A percentile compares a stretch with the other conserved stretches of the same genome.
phyloP scores from a whole-genome alignment of 2,329 filamentous ascomycete species.

The Phaeoacremonium minimum region DNA sequence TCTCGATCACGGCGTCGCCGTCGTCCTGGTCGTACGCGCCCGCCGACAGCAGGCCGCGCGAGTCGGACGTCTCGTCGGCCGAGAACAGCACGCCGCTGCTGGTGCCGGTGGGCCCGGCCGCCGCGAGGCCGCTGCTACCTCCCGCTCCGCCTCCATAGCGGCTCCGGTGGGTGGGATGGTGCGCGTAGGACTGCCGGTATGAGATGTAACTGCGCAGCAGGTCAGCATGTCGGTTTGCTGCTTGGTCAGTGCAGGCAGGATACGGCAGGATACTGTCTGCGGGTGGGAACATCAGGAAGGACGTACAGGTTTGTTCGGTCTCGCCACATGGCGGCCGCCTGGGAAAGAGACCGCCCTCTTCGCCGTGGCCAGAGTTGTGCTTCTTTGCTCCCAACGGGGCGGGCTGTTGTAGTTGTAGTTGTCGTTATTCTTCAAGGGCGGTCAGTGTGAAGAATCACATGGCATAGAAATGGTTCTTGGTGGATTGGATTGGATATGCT shows the following conservation, averaged over 20 bases:
- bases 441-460: too few relatives aligned
- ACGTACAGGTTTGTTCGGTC: constrained; percentile 96
- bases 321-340: constrained; percentile 84
- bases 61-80: constrained; percentile 44
- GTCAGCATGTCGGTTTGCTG: constrained; percentile 1
- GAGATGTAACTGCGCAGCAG: constrained; percentile 75
- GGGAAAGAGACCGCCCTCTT: constrained; percentile 15
- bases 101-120: constrained; percentile 48
- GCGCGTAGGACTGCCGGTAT: constrained; percentile 96
- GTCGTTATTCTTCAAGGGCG: too few relatives aligned
- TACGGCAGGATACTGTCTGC: not conserved
- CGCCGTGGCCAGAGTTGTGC: constrained; percentile 3
- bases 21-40: constrained; percentile 75
- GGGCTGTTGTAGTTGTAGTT: too few relatives aligned
- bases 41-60: constrained; percentile 78
- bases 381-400: too few relatives aligned
- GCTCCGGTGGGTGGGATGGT: constrained; percentile 84
- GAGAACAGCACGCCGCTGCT: constrained; percentile 42
- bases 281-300: constrained; percentile 1
- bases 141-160: constrained; percentile 57
- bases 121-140: constrained; percentile 49
- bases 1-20: constrained; percentile 94
- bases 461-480: too few relatives aligned
- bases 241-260: too few relatives aligned
- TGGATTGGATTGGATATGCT: too few relatives aligned